A percentile compares a stretch with the other conserved stretches of the same genome.
These are phyloP conservation scores for Sinapis alba DNA, from an alignment of 441 rosid genomes.

Conservation along the genomic window DNA sequence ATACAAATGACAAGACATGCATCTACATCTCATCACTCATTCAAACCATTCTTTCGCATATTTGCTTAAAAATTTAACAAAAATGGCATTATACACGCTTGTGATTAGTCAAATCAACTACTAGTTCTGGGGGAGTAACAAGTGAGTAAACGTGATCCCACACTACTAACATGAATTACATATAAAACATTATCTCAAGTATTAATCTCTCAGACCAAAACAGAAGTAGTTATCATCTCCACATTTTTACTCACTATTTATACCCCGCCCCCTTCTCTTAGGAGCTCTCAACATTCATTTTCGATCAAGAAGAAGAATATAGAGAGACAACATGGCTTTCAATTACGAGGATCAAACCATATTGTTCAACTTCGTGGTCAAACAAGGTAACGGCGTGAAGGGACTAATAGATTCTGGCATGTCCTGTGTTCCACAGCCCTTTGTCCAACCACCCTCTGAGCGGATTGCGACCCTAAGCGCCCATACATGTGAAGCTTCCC, in stretches of 20 bases:
- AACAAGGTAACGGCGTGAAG: slow-evolving; percentile 57
- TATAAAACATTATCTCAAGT: slow-evolving; percentile 2
- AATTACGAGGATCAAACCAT: slow-evolving; percentile 42
- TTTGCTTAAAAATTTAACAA: background rate
- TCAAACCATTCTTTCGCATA: background rate
- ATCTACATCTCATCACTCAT: background rate
- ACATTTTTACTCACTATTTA: slow-evolving; percentile 6
- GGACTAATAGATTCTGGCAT: slow-evolving; percentile 59
- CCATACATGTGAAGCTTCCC: slow-evolving; percentile 6
- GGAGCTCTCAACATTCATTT: slow-evolving; percentile 6
- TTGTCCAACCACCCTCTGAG: slow-evolving; percentile 53
- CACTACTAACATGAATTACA: background rate
- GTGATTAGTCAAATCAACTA: background rate
- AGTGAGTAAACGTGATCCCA: background rate
- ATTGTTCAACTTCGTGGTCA: slow-evolving; percentile 54
- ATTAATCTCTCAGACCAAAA: background rate
- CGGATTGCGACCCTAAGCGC: slow-evolving; percentile 46
- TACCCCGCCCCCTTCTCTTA: background rate
- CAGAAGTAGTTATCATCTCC: background rate
- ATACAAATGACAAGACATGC: no score
- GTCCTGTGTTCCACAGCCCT: slow-evolving; percentile 47
- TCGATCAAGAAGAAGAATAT: background rate
- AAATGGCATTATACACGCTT: slow-evolving; percentile 35
- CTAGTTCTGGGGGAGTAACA: background rate
- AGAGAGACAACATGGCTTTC: slow-evolving; percentile 38